These are phyloP conservation scores for Penicillium glabrum DNA, from an alignment of 2,329 filamentous ascomycete species.

Conservation along the genomic window DNA sequence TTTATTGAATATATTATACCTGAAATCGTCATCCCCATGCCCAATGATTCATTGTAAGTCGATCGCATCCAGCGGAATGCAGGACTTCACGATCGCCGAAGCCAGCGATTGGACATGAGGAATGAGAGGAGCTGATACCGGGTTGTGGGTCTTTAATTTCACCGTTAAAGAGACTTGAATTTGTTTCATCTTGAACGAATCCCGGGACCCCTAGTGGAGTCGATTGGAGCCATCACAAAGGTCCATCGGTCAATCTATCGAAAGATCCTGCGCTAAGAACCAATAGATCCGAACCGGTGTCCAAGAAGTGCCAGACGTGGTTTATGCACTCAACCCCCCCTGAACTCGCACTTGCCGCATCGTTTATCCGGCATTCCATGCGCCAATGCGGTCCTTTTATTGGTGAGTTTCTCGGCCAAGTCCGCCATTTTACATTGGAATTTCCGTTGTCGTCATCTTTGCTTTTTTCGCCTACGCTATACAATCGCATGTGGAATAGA, in stretches of 20 bases:
- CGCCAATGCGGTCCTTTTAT: constrained; percentile 5
- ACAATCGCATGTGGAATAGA: not conserved
- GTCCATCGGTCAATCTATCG: not conserved
- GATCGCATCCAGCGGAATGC: constrained; percentile 3
- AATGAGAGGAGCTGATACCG: constrained; percentile 4
- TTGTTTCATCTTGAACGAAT: constrained; percentile 14
- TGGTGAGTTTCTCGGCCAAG: constrained; percentile 2
- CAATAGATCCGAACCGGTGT: constrained; percentile 11
- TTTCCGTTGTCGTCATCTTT: constrained; percentile 1
- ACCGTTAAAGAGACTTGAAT: not conserved
- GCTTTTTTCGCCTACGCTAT: not conserved
- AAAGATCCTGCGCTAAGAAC: constrained; percentile 6
- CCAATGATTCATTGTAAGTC: constrained; percentile 4
- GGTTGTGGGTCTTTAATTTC: constrained; percentile 1
- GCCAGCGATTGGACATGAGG: constrained; percentile 5
- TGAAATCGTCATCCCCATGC: constrained; percentile 1
- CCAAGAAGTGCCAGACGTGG: not conserved
- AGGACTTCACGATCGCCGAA: constrained; percentile 1
- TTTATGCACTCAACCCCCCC: not conserved
- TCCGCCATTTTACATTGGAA: not conserved
- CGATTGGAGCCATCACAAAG: constrained; percentile 15
- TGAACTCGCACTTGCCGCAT: not conserved
- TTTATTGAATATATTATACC: not conserved
- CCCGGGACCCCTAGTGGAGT: constrained; percentile 1
- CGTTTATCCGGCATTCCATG: constrained; percentile 11